Evolutionary conservation across 2,329 filamentous ascomycete species (phyloP), one percentile per base, ranked within the genome.

Genomic region (Phialophora verrucosa): DNA sequence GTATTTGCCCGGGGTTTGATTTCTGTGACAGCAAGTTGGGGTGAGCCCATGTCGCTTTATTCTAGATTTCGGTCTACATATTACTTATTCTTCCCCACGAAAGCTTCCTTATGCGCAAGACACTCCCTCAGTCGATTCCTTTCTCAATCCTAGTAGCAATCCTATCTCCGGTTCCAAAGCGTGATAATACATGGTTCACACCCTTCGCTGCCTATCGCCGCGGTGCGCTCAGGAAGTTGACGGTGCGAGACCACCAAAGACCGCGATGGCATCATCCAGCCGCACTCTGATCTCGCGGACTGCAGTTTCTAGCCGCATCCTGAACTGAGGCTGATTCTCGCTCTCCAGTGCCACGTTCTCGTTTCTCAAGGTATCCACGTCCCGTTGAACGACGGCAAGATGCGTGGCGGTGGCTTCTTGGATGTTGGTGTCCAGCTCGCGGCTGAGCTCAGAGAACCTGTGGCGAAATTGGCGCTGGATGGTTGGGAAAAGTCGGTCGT

Each of bases 341-440:
- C 59, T 62, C 59, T 62, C 59, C 59, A 62, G 59, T 20, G 49
- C 59, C 59, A 62, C 59, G 29, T 62, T 55, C 17, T 55, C 50
- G 59, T 55, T 55, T 29, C 29, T 62, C 59, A 62, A 25, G 27
- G 50, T 62, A 29, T 62, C 59, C 49, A 62, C 17, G 32, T 62
- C 59, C 14, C 49, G 31, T 25, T 62, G 59, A n/a, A 62, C 20
- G 14, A 32, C 32, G 59, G 49, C 49, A 27, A 62, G 59, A 35
- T 54, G 50, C n/a, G 49, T 47, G 25, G 47, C n/a, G 29, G 47
- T 23, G n/a, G 47, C 50, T 14, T 31, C 50, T 31, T 42, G 47
- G 31, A 62, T 62, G 11, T 62, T 23, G 49, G 12, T 32, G 8
- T 53, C 44, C 50, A 62, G 32, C 5, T 44, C 50, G 11, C 31